Conservation (phyloP, 78 protist species). For the Mantamonas sphyraenae region DNA sequence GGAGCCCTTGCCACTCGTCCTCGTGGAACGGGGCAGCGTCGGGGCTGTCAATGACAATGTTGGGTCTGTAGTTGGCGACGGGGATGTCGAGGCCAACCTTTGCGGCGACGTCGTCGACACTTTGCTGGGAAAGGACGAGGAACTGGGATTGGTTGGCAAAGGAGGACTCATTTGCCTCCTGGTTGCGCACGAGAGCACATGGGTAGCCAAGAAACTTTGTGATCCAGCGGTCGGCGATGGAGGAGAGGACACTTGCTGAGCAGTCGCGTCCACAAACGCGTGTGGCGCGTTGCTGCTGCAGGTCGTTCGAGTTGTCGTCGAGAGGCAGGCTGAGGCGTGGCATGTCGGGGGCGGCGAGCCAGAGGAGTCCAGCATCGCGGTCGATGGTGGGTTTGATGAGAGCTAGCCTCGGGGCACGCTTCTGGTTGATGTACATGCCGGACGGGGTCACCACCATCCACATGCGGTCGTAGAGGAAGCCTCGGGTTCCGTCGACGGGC, state of each 20-base stretch:
- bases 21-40: neutral
- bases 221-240: neutral
- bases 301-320: neutral
- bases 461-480: slow-evolving; percentile 51
- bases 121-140: neutral
- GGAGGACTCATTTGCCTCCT: neutral
- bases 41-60: slow-evolving; percentile 5
- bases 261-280: neutral
- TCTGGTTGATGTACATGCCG: slow-evolving; percentile 39
- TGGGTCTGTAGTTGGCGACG: slow-evolving; percentile 15
- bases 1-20: neutral
- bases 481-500: slow-evolving; percentile 28
- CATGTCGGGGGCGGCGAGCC: neutral
- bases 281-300: neutral
- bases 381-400: slow-evolving; percentile 23
- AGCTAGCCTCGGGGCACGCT: slow-evolving; percentile 27
- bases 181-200: neutral
- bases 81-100: neutral
- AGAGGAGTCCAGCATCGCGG: neutral
- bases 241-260: neutral
- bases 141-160: slow-evolving; percentile 33
- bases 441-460: slow-evolving; percentile 55
- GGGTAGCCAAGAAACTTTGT: neutral
- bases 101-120: slow-evolving; percentile 3
- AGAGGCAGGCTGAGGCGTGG: neutral